phyloP scores from a whole-genome alignment of 1,139 yeast species.

The Lodderomyces orthopsilosis region DNA sequence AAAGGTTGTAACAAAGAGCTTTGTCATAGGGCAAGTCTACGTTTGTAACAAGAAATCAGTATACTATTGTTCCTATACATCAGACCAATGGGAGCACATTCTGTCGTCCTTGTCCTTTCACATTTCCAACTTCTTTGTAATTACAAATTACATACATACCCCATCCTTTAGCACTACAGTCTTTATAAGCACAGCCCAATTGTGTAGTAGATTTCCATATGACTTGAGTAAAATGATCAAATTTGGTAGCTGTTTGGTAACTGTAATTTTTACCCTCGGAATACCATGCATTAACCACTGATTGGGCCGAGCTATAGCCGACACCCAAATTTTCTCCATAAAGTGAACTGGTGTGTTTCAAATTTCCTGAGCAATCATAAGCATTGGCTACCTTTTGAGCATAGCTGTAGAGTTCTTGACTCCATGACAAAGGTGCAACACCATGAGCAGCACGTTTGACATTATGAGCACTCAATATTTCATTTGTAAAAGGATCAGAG shows the following conservation, averaged over 20 bases:
- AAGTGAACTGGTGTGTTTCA: constrained; percentile 71
- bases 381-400: constrained; percentile 67
- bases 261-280: constrained; percentile 61
- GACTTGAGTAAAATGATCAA: constrained; percentile 81
- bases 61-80: not conserved
- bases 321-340: constrained; percentile 88
- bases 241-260: constrained; percentile 33
- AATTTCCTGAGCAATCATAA: constrained; percentile 66
- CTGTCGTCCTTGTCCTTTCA: constrained; percentile 38
- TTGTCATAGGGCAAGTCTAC: too few species aligned
- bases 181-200: constrained; percentile 64
- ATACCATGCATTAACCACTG: constrained; percentile 82
- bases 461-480: constrained; percentile 53
- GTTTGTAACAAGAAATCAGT: too few species aligned
- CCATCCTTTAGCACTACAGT: constrained; percentile 41
- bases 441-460: constrained; percentile 63
- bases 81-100: constrained; percentile 43
- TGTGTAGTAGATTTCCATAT: constrained; percentile 71
- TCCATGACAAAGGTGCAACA: constrained; percentile 64
- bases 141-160: constrained; percentile 48
- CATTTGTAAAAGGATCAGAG: constrained; percentile 14
- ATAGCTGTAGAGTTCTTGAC: constrained; percentile 51
- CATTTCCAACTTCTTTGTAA: constrained; percentile 47
- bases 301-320: constrained; percentile 54
- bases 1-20: not conserved